These are phyloP conservation scores for Emericellopsis cladophorae DNA, from an alignment of 2,329 filamentous ascomycete genomes.

Conservation along the genomic window DNA sequence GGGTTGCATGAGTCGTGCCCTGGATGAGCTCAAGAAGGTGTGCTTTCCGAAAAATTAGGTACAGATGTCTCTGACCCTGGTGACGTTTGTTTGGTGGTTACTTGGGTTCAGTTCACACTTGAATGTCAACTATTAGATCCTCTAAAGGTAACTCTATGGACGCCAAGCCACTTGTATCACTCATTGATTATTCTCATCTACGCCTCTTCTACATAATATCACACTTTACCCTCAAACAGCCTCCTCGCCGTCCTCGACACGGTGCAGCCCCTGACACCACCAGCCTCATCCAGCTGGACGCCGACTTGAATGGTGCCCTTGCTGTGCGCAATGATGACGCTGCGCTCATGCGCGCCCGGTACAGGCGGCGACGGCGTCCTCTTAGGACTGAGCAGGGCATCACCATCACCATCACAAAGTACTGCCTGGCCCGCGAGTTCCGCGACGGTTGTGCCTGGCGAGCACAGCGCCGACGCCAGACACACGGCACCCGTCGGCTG, in stretches of 20 bases:
- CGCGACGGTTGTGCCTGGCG: constrained; percentile 25
- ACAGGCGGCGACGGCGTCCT: constrained; percentile 9
- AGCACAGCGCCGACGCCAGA: constrained; percentile 27
- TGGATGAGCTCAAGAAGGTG: too few relatives aligned
- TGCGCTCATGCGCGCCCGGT: neutral
- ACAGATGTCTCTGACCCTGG: too few relatives aligned
- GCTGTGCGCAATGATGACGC: constrained; percentile 11
- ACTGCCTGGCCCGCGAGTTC: constrained; percentile 5
- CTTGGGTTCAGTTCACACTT: too few relatives aligned
- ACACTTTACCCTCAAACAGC: constrained; percentile 16
- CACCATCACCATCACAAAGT: neutral
- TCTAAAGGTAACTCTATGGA: too few relatives aligned
- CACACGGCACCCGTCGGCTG: constrained; percentile 39
- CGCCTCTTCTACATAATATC: constrained; percentile 11
- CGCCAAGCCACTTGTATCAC: too few relatives aligned
- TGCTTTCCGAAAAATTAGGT: too few relatives aligned
- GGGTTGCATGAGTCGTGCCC: too few relatives aligned
- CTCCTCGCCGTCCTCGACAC: constrained; percentile 17
- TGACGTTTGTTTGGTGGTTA: too few relatives aligned
- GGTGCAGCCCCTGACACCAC: constrained; percentile 11
- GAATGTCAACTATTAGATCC: too few relatives aligned
- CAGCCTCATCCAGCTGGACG: constrained; percentile 8
- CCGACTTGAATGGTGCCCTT: constrained; percentile 15
- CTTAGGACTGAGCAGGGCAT: constrained; percentile 6
- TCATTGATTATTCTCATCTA: neutral